Evolutionary conservation across 1,284 basidiomycete genomes (phyloP), one percentile per base, ranked within the genome.

Genomic region (Sporisorium reilianum): DNA sequence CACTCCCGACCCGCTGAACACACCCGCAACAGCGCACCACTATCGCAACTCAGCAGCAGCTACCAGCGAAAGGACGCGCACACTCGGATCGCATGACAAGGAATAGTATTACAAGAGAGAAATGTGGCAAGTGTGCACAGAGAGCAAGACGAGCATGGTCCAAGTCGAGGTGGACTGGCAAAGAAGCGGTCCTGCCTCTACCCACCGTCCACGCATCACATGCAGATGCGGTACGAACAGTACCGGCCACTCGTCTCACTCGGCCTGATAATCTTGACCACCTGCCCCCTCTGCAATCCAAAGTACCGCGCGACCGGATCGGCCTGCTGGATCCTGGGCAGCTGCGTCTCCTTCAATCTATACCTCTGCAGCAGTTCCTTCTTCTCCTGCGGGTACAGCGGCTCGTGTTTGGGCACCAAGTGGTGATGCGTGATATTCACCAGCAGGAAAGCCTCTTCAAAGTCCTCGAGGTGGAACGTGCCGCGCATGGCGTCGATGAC

Each of bases 301-400:
- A 97, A 99, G 86, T 99, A 99, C 71, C 95, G 90, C 40, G 96
- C 95, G 14, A 99, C 96, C 6, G 97, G 97, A 86, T 99, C 97
- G 20, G 91, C 91, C 57, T 97, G 86, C 86, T 97, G 95, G 79
- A 99, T 99, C 38, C 97, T 91, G 54, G 97, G 97, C 66, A 99
- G 88, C 84, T 99, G 97, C 1, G 95, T 98, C 84, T 99, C 97
- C 85, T 97, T 97, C 73, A 99, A 87, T 68, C 97, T 95, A 86
- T 99, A 99, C 89, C 92, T 92, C 85, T 92, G 90, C 67, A 99
- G 88, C 56, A 99, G 87, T 12, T 90, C 87, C 82, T 90, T 91
- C 87, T 99, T 99, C 85, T 97, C 92, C 74, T 94, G 92, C 22
- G 89, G 86, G 10, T 89, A 90, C 77, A 99, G 89, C 62, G 99